Evolutionary conservation across 768 basidiomycete genomes (phyloP), one percentile per base, ranked within the genome.

Genomic region (Pleurotus sapidus): DNA sequence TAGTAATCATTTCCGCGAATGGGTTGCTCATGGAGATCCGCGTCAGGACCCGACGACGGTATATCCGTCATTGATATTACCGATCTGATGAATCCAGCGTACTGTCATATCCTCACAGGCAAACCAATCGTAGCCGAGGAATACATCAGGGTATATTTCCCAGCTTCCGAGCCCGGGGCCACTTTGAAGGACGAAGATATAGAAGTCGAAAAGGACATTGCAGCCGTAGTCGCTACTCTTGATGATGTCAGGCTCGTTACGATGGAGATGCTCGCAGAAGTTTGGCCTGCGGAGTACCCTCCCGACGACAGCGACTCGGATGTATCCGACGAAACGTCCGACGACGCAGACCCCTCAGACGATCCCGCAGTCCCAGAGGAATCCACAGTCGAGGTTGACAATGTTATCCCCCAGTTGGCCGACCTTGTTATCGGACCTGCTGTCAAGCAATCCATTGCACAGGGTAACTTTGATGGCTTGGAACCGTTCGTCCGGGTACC

Each of bases 21-120:
- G 3, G 30, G 20, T 25, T 45, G 6, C 30, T 24, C 46, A 25
- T 6, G 17, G 9, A 20, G 30, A n/a, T 14, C 24, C 11, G 25
- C 70, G 70, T 70, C 48, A 73, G 73, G 12, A 25, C 17, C 17
- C 50, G 65, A 72, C 58, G 70, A 70, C 43, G 72, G 72, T 0
- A 65, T 74, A 3, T 69, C 72, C 14, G 61, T 74, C 23, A 62
- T 73, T 12, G 74, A 75, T 53, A 59, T 75, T 23, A 68, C 72
- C 1, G 63, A 69, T 55, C 70, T 68, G 0, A 46, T 59, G 37
- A 57, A 65, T 27, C 64, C 69, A n/a, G 51, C 67, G 1, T 72
- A 71, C 58, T 68, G 70, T 51, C 70, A 69, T 54, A 55, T 64
- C 30, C 40, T 38, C 15, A 38, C 17, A 18, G 17, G 7, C 27